A percentile compares a stretch with the other conserved stretches of the same genome.
These are phyloP conservation scores for Xylaria curta DNA, from an alignment of 495 filamentous ascomycete species.

Conservation along the genomic window DNA sequence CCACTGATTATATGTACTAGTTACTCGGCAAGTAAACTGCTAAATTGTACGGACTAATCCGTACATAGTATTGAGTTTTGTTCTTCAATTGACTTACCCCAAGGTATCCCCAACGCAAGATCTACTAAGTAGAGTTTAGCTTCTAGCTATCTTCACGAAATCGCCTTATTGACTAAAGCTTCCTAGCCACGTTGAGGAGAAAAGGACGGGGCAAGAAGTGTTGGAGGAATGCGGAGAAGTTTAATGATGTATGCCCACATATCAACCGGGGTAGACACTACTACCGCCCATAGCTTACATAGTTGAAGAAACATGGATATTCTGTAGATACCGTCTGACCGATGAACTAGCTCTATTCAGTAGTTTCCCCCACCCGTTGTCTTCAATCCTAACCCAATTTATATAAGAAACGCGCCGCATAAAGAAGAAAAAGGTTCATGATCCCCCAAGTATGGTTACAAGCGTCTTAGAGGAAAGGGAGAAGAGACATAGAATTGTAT, in stretches of 20 bases:
- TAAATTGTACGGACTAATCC: no score
- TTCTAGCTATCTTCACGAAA: background rate
- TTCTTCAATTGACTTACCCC: background rate
- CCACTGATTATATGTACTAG: background rate
- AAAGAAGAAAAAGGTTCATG: no score
- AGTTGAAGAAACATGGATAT: no score
- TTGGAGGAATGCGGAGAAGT: conserved; percentile 13
- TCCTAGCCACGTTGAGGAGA: background rate
- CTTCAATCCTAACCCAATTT: no score
- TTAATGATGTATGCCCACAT: background rate
- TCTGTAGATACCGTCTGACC: no score
- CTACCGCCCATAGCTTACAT: background rate
- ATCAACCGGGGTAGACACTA: background rate
- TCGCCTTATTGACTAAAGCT: background rate
- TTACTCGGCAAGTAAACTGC: background rate
- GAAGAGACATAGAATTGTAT: no score
- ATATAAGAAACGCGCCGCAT: no score
- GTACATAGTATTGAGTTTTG: background rate
- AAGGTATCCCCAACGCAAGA: background rate
- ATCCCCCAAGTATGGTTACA: no score
- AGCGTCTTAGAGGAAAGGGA: no score
- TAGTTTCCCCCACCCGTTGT: no score
- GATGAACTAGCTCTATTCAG: no score
- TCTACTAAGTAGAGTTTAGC: background rate
- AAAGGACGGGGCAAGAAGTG: background rate